Base-by-base conservation (phyloP, 108 stramenopile genomes). In the Pseudonitzschia multiseries region DNA sequence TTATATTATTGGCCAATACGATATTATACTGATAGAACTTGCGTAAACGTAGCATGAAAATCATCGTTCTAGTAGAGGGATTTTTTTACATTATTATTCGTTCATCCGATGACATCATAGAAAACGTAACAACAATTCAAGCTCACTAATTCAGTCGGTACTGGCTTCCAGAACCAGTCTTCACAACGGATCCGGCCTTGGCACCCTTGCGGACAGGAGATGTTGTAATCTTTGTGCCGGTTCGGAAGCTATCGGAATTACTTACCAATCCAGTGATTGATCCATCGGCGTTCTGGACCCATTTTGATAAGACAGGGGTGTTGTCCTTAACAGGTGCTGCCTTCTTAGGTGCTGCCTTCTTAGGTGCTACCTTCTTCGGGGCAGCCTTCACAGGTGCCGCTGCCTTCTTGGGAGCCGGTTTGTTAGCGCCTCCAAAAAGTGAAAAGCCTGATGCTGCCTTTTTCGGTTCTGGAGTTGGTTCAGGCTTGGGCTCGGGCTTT, bases 161-260 rank as follows among this genome's bases (percentile, higher is more conserved):
- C 65, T 89, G 83, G 67, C 90, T 92, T 57, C 94, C 94, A 31
- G 90, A 89, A 20, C 84, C 85, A 57, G 94, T 95, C 21, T 71
- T 84, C 6, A 95, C 89, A 15, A 91, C 71, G 27, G 68, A 72
- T 12, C 94, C 94, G 31, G 82, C 57, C 71, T 88, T 86, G 22
- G 91, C 94, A 52, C 89, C 89, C 70, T 79, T 82, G 29, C 72
- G 53, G 14, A 95, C 90, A 21, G 89, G 86, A 29, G 90, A 92
- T 48, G 94, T 95, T 50, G 94, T 93, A 60, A 95, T 93, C 78
- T 88, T 82, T 29, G 88, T 88, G 46, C 91, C 91, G 56, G 68
- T 81, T 5, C 82, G 71, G 88, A 92, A 95, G 50, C 68, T 84
- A 43, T 80, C 77, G 0, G 92, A 88, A 62, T 91, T 91, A 71